Base-by-base conservation (phyloP, 495 filamentous ascomycete species). In the Aspergillus diversus region DNA sequence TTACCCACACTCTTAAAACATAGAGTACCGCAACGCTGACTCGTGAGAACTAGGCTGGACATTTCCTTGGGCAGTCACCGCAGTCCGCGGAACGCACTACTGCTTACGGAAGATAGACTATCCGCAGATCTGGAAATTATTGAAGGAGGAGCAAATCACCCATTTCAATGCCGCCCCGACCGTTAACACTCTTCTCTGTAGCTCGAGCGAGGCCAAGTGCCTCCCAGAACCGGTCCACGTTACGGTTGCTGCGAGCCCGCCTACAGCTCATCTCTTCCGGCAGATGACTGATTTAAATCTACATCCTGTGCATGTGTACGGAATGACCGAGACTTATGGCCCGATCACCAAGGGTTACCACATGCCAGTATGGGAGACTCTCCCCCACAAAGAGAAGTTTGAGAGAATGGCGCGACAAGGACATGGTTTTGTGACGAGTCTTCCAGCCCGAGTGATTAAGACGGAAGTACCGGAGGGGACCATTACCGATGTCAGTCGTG, bases 111-210 rank as follows among this genome's bases (percentile, higher is more conserved):
- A 96, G 78, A 90, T 99, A 60, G 93, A 97, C 76, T 99, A 99
- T 69, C 85, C 90, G 0, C 81, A 92, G 59, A 97, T 99, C 61
- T 99, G 95, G 95, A 79, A 81, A 42, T 73, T 98, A 7, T 80
- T 99, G 31, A 94, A 92, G 69, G 80, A 90, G 42, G 91, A 97
- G 69, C 77, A 83, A 12, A 88, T 98, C 59, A 98, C 92, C 6
- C 95, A 99, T 76, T 98, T 93, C 82, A 94, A 92, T 69, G 95
- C 95, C 5, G 95, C 95, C 5, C 95, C 95, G 13, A 99, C 95
- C 4, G 95, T 99, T 50, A 97, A 97, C 75, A 99, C 93, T 0
- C 77, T 98, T 2, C 86, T 99, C 7, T 97, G 95, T 74, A 87
- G 87, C 35, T 82, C 88, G 0, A 76, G 83, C 43, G 85, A 91